Evolutionary conservation across 257 asterid genomes (phyloP), one percentile per base, ranked within the genome.

Genomic region (Solanum chiquidenum): DNA sequence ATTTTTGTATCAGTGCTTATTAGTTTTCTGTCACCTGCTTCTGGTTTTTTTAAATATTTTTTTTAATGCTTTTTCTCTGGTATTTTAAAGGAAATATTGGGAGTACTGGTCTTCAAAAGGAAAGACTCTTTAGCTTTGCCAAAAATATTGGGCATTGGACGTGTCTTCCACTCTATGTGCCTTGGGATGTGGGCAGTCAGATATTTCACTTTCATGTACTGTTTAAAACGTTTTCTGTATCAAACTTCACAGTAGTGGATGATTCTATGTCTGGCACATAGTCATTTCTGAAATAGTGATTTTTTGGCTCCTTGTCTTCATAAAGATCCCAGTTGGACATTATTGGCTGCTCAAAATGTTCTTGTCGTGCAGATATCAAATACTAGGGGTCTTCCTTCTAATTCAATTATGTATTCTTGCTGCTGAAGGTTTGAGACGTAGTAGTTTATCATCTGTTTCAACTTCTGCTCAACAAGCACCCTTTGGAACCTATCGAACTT

Each of bases 331-430:
- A 29, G 68, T 46, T 46, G 27, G 85, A 46, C 85, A 16, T 27
- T 80, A 29, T 44, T 80, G 85, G 85, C 27, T 27, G 38, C 16
- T 49, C 85, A 80, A 84, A 80, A 12, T 84, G 73, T 34, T 86
- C 86, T 64, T 86, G 72, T 77, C 52, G 31, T 83, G 92, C 98
- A 97, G 99, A 91, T 97, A 97, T 93, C 99, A 97, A 89, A 96
- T 97, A 91, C 90, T 97, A 89, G 99, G 99, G 87, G 95, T 97
- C 80, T 97, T 97, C 92, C 99, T 97, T 89, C 90, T 97, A 86
- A 96, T 96, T 89, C 99, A 97, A 94, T 94, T 96, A 31, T 97
- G 99, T 88, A 93, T 97, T 83, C 86, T 97, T 88, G 96, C 98
- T 87, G 99, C 98, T 60, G 99, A 97, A 90, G 94, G 98, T 90